Percentiles rank a stretch among this genome's conserved stretches.
Conservation (phyloP, 176 grass and related monocot species). For the Melocanna baccifera region DNA sequence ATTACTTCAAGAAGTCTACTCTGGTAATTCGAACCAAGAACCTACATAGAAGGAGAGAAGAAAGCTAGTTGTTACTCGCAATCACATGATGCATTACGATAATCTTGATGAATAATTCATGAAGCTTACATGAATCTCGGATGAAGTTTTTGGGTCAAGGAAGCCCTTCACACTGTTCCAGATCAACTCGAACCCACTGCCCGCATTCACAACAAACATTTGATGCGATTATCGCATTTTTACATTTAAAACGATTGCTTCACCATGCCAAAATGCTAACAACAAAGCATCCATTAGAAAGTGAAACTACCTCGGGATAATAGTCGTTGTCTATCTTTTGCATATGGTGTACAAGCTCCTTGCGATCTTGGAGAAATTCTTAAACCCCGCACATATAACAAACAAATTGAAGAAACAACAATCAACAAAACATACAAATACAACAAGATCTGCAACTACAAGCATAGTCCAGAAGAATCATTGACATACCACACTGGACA, state of each 20-base stretch:
- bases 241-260: neutral
- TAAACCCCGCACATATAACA: conserved; percentile 54
- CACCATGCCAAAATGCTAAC: neutral
- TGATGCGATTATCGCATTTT: conserved; percentile 81
- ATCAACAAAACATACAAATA: neutral
- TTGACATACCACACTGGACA: conserved; percentile 88
- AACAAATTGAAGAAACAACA: conserved; percentile 5
- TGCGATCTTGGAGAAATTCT: conserved; percentile 93
- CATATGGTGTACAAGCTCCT: conserved; percentile 78
- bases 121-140: conserved; percentile 88
- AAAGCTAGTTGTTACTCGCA: neutral
- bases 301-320: conserved; percentile 81
- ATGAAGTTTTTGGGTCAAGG: conserved; percentile 95
- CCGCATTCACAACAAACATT: conserved; percentile 98
- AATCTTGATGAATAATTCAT: neutral
- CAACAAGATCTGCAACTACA: conserved; percentile 1
- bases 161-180: conserved; percentile 97
- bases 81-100: neutral
- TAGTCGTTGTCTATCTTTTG: conserved; percentile 95
- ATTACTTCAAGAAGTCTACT: conserved; percentile 87
- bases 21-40: conserved; percentile 84
- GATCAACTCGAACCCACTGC: conserved; percentile 81
- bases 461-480: neutral
- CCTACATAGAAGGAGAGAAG: conserved; percentile 32
- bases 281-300: neutral